Percentiles rank a stretch among this genome's conserved stretches.
phyloP scores from a whole-genome alignment of 1,284 basidiomycete genomes.

The Cerrena zonata region DNA sequence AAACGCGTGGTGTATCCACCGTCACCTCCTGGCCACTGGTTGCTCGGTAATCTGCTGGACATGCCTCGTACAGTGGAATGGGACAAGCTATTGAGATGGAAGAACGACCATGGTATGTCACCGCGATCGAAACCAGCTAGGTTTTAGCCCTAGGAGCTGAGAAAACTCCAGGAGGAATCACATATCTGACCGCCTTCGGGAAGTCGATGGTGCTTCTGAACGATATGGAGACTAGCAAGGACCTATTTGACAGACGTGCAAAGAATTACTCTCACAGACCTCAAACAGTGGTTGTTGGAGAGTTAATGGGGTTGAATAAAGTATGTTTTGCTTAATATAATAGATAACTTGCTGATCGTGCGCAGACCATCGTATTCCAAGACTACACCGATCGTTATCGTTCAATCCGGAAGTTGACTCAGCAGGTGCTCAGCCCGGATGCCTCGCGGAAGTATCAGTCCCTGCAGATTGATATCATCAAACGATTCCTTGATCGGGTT shows the following conservation, averaged over 20 bases:
- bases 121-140: too few species aligned
- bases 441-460: background rate
- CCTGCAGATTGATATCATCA: background rate
- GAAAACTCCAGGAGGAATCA: background rate
- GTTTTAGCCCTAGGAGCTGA: too few species aligned
- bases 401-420: background rate
- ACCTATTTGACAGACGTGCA: slow-evolving; percentile 20
- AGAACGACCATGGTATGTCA: slow-evolving; percentile 7
- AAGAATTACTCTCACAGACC: slow-evolving; percentile 23
- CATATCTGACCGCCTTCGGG: background rate
- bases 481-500: background rate
- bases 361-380: background rate
- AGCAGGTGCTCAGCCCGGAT: background rate
- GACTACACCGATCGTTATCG: background rate
- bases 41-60: slow-evolving; percentile 9
- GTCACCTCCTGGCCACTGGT: background rate
- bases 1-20: background rate
- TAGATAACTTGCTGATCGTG: too few species aligned
- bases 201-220: background rate
- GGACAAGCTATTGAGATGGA: slow-evolving; percentile 1
- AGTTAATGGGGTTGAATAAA: slow-evolving; percentile 3
- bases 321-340: background rate
- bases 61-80: slow-evolving; percentile 6
- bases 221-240: slow-evolving; percentile 3
- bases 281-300: slow-evolving; percentile 10